phyloP scores from a whole-genome alignment of 2,329 filamentous ascomycete species.

The Diaporthe nobilis region DNA sequence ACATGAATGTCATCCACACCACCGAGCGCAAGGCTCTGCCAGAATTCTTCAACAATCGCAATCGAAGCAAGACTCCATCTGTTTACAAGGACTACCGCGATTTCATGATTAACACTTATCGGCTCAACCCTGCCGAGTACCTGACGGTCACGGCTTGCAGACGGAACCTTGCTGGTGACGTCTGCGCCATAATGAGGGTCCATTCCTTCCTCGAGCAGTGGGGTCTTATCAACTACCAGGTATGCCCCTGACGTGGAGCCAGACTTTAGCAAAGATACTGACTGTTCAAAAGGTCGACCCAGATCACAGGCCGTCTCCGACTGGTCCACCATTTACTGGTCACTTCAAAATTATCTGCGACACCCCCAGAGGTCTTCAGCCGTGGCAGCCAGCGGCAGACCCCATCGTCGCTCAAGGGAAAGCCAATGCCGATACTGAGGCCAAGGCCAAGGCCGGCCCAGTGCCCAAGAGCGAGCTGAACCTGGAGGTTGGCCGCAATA shows the following conservation, averaged over 20 bases:
- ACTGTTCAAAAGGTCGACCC: slow-evolving; percentile 82
- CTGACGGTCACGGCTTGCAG: slow-evolving; percentile 96
- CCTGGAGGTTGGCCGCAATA: slow-evolving; percentile 93
- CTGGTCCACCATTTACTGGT: slow-evolving; percentile 95
- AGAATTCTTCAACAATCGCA: slow-evolving; percentile 98
- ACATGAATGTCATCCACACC: slow-evolving; percentile 92
- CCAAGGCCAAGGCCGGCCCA: slow-evolving; percentile 75
- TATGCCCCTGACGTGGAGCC: slow-evolving; percentile 55
- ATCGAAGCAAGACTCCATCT: slow-evolving; percentile 96
- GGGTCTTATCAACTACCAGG: slow-evolving; percentile 99
- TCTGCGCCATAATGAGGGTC: slow-evolving; percentile 99
- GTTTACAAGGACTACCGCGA: slow-evolving; percentile 99
- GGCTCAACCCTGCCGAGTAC: slow-evolving; percentile 95
- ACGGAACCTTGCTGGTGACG: slow-evolving; percentile 94
- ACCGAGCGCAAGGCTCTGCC: slow-evolving; percentile 95
- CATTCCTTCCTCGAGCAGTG: slow-evolving; percentile 98
- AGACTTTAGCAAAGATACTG: not conserved
- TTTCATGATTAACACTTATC: slow-evolving; percentile 99
- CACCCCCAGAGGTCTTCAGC: slow-evolving; percentile 92
- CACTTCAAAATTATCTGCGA: slow-evolving; percentile 98
- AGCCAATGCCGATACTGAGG: slow-evolving; percentile 78
- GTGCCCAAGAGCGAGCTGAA: slow-evolving; percentile 85
- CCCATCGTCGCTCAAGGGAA: slow-evolving; percentile 75
- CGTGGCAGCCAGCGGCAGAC: slow-evolving; percentile 92
- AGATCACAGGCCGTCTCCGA: slow-evolving; percentile 93